Base-by-base conservation (phyloP, 2,329 filamentous ascomycete species). In the Monosporascus cannonballus region DNA sequence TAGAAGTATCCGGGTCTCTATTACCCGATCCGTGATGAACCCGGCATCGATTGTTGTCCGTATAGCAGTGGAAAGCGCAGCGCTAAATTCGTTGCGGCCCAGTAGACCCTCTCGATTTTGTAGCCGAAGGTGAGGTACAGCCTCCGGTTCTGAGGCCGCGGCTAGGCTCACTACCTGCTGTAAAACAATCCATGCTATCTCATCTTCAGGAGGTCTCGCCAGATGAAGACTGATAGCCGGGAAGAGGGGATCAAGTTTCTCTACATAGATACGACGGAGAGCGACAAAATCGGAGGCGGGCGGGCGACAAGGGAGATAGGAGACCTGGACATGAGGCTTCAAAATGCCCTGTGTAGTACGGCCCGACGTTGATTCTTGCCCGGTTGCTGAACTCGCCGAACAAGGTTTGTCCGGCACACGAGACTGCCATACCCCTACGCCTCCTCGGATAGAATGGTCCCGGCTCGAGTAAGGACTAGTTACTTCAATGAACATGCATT, bases 401-500 rank as follows among this genome's bases (percentile, higher is more conserved):
- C 49, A 54, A 54, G 22, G 54, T 56, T 6, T 65, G 59, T 55
- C 61, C 42, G 51, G 58, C 49, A 55, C 53, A 30, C 57, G 59
- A 24, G 71, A 68, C 15, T 81, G 71, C 78, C 79, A 84, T 18
- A 83, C 75, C 6, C 81, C 81, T 1, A 83, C 72, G 41, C 80
- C 79, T 47, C 77, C 77, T 34, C 76, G 76, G 47, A 76, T 72
- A 0, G 77, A 75, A 11, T 64, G 64, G 17, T 68, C 68, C 24
- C 67, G 69, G 24, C 60, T 63, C 17, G 68, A 64, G 46, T 65
- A 65, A 24, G 72, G 68, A 51, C 69, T 72, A 2, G 77, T 78
- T 1, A 77, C 79, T 57, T 82, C 78, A 58, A 81, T 71, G 52
- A 85, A 80, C 63, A 84, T 78, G 53, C 77, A 77, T 62, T 84